Base-by-base conservation (phyloP, 1,284 basidiomycete species). In the Singerocomus inundabilis region DNA sequence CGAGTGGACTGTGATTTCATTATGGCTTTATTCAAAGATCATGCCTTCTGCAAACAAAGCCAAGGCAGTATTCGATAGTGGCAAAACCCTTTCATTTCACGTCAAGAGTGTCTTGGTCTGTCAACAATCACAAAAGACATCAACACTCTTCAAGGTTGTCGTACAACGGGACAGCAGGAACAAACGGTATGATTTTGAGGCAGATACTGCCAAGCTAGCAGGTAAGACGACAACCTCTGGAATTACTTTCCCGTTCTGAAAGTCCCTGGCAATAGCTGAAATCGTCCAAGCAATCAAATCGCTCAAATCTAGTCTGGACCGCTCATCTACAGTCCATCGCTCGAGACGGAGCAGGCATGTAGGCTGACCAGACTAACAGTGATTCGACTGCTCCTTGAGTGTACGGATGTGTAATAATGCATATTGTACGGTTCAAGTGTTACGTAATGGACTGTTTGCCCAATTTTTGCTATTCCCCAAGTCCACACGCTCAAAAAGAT, bases 161-260 rank as follows among this genome's bases (percentile, higher is more conserved):
- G 85, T 92, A 5, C 78, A 78, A 62, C 72, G 84, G 36, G 85
- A 88, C 41, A 78, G 81, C 10, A 80, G 83, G 30, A 87, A 83
- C 55, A 99, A 99, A 75, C 79, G 95, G 30, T 99, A 98, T 66
- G 96, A 99, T 63, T 98, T 98, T 66, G 97, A 99, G 70, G 95
- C 94, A 0, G 95, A 97, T 68, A 93, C 78, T 59, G 77, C 87
- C 1, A 84, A 84, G 62, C 69, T 85, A 51, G 93, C 94, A 25
- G 81, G 91, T 89, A 62, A 62, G 85, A 76, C 6, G 11, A 42
- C 28, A 26, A 7, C 6, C 43, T 36, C 44, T 26, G 35, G 24
- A 10, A 18, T 21, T 4, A 12, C 21, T 48, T 38, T 10, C 1
- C 11, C 24, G 21, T 10, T 32, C 15, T 45, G 29, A 49, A 31